These are phyloP conservation scores for Epichloe elymi DNA, from an alignment of 2,329 filamentous ascomycete species.

Conservation along the genomic window DNA sequence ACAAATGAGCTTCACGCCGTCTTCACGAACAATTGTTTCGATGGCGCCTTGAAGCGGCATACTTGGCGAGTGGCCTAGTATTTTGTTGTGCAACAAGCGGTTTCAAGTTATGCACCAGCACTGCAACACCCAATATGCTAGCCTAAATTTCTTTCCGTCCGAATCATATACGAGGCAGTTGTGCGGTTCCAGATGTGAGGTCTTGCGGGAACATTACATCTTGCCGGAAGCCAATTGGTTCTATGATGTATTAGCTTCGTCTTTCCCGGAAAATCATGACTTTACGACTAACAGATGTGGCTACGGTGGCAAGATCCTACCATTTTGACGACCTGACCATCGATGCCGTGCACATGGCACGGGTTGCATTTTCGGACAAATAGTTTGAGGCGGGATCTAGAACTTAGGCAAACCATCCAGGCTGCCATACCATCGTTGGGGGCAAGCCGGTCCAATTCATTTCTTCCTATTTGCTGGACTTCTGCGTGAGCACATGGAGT, in stretches of 20 bases:
- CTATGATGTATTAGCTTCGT: conserved; percentile 27
- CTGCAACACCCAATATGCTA: not conserved
- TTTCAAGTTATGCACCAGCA: conserved; percentile 5
- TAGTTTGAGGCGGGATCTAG: not conserved
- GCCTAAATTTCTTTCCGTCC: not conserved
- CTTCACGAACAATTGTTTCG: not conserved
- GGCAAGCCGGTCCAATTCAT: not conserved
- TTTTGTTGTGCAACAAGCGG: conserved; percentile 2
- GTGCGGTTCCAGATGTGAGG: not conserved
- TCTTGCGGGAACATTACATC: not conserved
- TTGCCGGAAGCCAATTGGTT: conserved; percentile 5
- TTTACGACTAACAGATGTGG: not conserved
- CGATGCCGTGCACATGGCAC: not conserved
- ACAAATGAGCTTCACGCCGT: not conserved
- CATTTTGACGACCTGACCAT: not conserved
- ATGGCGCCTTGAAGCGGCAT: not conserved
- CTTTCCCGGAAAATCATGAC: conserved; percentile 16
- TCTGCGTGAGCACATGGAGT: not conserved
- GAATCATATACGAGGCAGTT: not conserved
- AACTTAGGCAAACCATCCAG: not conserved
- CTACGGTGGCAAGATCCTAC: not conserved
- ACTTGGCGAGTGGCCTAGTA: not conserved
- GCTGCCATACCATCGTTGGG: not conserved
- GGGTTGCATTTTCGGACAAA: not conserved
- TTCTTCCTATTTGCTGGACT: not conserved